Evolutionary conservation across 805 yeast species (phyloP), one percentile per base, ranked within the genome.

Genomic region (Metschnikowia kunwiensis): DNA sequence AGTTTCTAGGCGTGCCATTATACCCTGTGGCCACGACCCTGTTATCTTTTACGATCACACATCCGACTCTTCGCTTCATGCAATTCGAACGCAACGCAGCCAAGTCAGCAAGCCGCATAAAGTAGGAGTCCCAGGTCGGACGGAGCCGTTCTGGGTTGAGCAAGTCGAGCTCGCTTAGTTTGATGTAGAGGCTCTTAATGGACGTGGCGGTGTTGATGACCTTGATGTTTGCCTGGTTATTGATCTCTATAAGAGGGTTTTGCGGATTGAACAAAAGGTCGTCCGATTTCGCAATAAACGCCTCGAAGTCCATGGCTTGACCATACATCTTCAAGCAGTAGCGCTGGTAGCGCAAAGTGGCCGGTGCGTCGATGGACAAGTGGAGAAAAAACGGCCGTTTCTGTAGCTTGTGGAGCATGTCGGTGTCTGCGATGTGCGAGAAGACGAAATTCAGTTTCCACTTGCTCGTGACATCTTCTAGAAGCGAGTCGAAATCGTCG

Each of bases 41-140:
- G 24, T 77, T 78, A 30, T 86, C 93, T 35, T 87, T 73, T 2
- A 87, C 96, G 12, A 93, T 76, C 7, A 93, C 97, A 61, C 97
- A 91, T 0, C 99, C 99, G 3, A 93, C 99, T 35, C 95, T 72
- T 41, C 99, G 68, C 60, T 93, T 93, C 97, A 93, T 93, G 65
- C 99, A 93, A 50, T 93, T 93, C 18, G 95, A 82, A 47, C 99
- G 69, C 30, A 81, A 67, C 0, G 98, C 95, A 0, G 98, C 98
- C 52, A 93, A 70, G 47, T 86, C 88, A 0, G 98, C 97, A 41
- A 93, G 62, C 27, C 80, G 70, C 98, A 93, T 93, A 60, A 93
- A 93, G 57, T 93, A 93, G 1, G 91, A 75, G 57, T 93, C 98
- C 99, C 99, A 93, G 3, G 81, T 76, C 1, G 99, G 99, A 38